phyloP scores from a whole-genome alignment of 2,329 filamentous ascomycete genomes.

The Trichophyton equinum region DNA sequence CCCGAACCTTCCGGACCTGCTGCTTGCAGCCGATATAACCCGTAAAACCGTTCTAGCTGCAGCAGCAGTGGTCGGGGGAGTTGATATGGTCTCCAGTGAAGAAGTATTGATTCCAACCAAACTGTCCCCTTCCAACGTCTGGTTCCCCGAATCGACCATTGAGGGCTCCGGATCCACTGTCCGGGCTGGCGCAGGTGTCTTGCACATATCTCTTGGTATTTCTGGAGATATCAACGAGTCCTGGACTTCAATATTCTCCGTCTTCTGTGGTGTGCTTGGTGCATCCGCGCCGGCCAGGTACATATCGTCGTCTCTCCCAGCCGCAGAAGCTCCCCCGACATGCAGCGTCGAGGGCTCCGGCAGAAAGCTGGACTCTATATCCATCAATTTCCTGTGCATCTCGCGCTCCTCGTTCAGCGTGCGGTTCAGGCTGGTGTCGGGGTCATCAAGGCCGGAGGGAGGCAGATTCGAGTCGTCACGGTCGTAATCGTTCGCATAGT shows the following conservation, averaged over 20 bases:
- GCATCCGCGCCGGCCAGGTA: slow-evolving; percentile 29
- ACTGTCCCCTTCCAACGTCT: slow-evolving; percentile 4
- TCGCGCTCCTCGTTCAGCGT: slow-evolving; percentile 43
- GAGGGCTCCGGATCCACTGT: slow-evolving; percentile 5
- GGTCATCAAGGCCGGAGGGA: slow-evolving; percentile 4
- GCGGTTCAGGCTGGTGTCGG: slow-evolving; percentile 20
- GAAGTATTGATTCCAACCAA: slow-evolving; percentile 21
- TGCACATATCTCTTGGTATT: slow-evolving; percentile 19
- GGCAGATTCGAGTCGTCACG: slow-evolving; percentile 19
- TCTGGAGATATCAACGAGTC: slow-evolving; percentile 14
- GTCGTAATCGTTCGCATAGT: slow-evolving; percentile 13
- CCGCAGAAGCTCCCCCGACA: slow-evolving; percentile 17
- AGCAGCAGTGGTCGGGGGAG: slow-evolving; percentile 35
- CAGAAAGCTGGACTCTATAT: slow-evolving; percentile 52
- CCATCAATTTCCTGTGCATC: slow-evolving; percentile 47
- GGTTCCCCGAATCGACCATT: slow-evolving; percentile 10
- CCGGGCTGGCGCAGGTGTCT: slow-evolving; percentile 19
- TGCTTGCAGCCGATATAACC: slow-evolving; percentile 22
- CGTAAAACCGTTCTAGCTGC: slow-evolving; percentile 30
- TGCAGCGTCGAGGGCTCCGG: slow-evolving; percentile 41
- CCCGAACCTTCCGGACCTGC: neutral
- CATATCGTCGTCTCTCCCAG: slow-evolving; percentile 34
- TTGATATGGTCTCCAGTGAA: slow-evolving; percentile 31
- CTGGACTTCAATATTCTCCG: slow-evolving; percentile 7
- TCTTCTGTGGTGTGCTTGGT: slow-evolving; percentile 12